A percentile compares a stretch with the other conserved stretches of the same genome.
Evolutionary conservation across 257 asterid species (phyloP).

Genomic region (Fraxinus pennsylvanica): DNA sequence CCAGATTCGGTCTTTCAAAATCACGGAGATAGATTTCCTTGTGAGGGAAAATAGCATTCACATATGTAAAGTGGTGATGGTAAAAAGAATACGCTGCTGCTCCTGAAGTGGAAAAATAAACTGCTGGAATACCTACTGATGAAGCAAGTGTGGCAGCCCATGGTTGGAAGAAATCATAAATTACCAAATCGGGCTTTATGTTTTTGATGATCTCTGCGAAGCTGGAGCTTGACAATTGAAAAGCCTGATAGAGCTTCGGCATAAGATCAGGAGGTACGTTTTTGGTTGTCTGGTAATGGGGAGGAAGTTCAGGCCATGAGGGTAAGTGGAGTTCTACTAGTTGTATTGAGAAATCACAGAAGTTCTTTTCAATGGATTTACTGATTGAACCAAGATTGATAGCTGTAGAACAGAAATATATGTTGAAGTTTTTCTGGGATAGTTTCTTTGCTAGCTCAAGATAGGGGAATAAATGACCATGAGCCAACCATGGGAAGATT

Average conservation of each 20-base stretch:
- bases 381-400: slow-evolving; percentile 39
- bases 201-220: slow-evolving; percentile 30
- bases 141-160: slow-evolving; percentile 52
- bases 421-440: slow-evolving; percentile 35
- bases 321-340: slow-evolving; percentile 38
- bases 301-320: slow-evolving; percentile 32
- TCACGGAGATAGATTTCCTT: slow-evolving; percentile 29
- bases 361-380: neutral
- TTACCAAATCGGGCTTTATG: slow-evolving; percentile 37
- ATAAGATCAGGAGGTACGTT: slow-evolving; percentile 36
- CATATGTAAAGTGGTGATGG: slow-evolving; percentile 25
- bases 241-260: slow-evolving; percentile 25
- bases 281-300: slow-evolving; percentile 42
- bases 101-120: slow-evolving; percentile 34
- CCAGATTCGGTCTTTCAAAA: neutral
- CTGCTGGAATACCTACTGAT: slow-evolving; percentile 32
- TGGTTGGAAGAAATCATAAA: slow-evolving; percentile 50
- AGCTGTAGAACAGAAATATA: slow-evolving; percentile 40
- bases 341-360: slow-evolving; percentile 7
- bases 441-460: slow-evolving; percentile 55
- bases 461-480: slow-evolving; percentile 46
- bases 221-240: slow-evolving; percentile 28
- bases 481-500: slow-evolving; percentile 57
- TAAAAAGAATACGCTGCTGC: slow-evolving; percentile 31
- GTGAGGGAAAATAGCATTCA: slow-evolving; percentile 36